Evolutionary conservation across 2,329 filamentous ascomycete genomes (phyloP).

Genomic region (Trichoderma sp.): DNA sequence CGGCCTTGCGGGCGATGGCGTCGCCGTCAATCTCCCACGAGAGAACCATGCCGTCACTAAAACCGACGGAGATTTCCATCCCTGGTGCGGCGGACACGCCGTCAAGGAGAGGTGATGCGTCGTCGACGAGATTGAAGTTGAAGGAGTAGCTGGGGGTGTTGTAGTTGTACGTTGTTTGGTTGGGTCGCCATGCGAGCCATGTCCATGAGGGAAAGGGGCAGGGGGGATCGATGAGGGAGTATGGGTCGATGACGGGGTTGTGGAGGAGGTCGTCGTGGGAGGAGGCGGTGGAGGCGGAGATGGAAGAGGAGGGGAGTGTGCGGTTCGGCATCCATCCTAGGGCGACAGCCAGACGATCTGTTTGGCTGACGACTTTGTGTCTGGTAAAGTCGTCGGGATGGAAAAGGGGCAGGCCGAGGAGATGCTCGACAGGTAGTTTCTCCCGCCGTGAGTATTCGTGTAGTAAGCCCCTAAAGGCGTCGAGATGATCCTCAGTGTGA

Average conservation of each 20-base stretch:
- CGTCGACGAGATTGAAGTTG: constrained; percentile 32
- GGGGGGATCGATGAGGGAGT: constrained; percentile 25
- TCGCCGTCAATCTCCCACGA: constrained; percentile 38
- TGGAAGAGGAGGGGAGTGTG: constrained; percentile 23
- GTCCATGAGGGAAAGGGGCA: constrained; percentile 37
- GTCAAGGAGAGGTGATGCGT: constrained; percentile 28
- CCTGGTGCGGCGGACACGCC: constrained; percentile 32
- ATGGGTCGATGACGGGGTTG: constrained; percentile 24
- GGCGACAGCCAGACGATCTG: constrained; percentile 35
- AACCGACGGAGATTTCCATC: constrained; percentile 36
- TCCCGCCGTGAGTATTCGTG: constrained; percentile 30
- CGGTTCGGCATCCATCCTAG: constrained; percentile 36
- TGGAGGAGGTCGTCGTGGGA: constrained; percentile 19
- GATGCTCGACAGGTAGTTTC: constrained; percentile 28
- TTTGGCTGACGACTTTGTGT: constrained; percentile 29
- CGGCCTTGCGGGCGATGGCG: constrained; percentile 28
- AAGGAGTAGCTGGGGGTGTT: constrained; percentile 22
- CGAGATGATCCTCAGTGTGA: constrained; percentile 31
- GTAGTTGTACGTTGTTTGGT: constrained; percentile 25
- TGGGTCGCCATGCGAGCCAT: constrained; percentile 37
- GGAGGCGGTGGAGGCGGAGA: constrained; percentile 5
- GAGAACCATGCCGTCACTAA: constrained; percentile 33
- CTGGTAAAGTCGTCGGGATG: constrained; percentile 33
- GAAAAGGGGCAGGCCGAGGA: constrained; percentile 37
- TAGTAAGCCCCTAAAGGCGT: constrained; percentile 35